Conservation (phyloP, 2,329 filamentous ascomycete species). For the Cladosporium velox region DNA sequence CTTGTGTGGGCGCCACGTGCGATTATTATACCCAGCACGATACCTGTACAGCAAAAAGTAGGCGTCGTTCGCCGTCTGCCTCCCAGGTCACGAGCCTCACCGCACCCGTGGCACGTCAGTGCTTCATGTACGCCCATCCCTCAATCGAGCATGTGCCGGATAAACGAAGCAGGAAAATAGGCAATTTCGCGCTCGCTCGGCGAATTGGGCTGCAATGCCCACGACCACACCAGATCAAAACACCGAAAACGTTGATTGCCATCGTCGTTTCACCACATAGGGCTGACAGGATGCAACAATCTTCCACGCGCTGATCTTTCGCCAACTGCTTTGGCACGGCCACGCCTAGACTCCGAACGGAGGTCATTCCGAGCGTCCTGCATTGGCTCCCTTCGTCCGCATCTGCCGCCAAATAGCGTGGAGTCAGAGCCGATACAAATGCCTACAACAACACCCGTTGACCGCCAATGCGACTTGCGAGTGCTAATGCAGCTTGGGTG, state of each 20-base stretch:
- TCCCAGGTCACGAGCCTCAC: conserved; percentile 4
- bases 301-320: conserved; percentile 15
- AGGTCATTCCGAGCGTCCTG: background rate
- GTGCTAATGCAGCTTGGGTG: background rate
- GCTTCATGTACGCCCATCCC: background rate
- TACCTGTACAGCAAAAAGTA: background rate
- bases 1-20: conserved; percentile 7
- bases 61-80: background rate
- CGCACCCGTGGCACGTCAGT: conserved; percentile 3
- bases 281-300: conserved; percentile 11
- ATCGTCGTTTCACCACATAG: conserved; percentile 19
- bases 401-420: background rate
- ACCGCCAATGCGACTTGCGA: background rate
- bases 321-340: background rate
- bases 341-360: conserved; percentile 3
- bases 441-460: background rate
- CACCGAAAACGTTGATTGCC: conserved; percentile 16
- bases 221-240: conserved; percentile 4
- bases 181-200: background rate
- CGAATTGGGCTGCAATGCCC: conserved; percentile 4
- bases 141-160: background rate
- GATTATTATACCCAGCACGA: background rate
- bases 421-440: background rate
- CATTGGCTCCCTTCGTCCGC: conserved; percentile 2
- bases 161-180: background rate